phyloP scores from a whole-genome alignment of 768 basidiomycete species.

The Boletus subcaerulescens region DNA sequence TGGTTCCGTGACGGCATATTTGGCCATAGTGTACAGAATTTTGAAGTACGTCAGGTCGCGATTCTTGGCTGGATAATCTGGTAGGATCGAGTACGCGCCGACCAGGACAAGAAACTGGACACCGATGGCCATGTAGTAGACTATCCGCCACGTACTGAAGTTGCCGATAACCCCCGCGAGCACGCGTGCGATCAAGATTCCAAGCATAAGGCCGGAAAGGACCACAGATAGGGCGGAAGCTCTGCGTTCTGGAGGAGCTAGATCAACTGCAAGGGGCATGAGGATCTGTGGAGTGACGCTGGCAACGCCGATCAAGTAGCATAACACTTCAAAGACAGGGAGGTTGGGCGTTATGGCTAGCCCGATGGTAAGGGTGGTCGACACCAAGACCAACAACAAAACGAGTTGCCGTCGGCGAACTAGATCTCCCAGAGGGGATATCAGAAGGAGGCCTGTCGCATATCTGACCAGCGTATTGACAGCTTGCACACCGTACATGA shows the following conservation, averaged over 20 bases:
- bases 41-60: constrained; percentile 58
- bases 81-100: constrained; percentile 63
- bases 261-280: constrained; percentile 76
- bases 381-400: constrained; percentile 51
- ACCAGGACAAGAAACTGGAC: constrained; percentile 58
- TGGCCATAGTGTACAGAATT: constrained; percentile 75
- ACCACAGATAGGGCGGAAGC: constrained; percentile 77
- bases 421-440: constrained; percentile 83
- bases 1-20: constrained; percentile 75
- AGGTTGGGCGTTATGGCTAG: constrained; percentile 61
- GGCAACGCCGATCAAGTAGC: constrained; percentile 66
- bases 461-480: constrained; percentile 44
- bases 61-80: constrained; percentile 83
- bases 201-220: constrained; percentile 64
- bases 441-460: constrained; percentile 66
- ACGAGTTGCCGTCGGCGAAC: constrained; percentile 72
- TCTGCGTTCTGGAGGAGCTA: constrained; percentile 70
- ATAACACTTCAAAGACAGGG: constrained; percentile 59
- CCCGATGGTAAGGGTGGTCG: constrained; percentile 64
- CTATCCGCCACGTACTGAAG: constrained; percentile 66
- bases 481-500: not conserved
- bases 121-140: constrained; percentile 77
- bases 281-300: constrained; percentile 76
- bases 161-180: constrained; percentile 73
- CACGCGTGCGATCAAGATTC: constrained; percentile 71